Percentiles rank a stretch among this genome's conserved stretches.
These are phyloP conservation scores for Penicillium turbatum DNA, from an alignment of 495 filamentous ascomycete genomes.

Conservation along the genomic window DNA sequence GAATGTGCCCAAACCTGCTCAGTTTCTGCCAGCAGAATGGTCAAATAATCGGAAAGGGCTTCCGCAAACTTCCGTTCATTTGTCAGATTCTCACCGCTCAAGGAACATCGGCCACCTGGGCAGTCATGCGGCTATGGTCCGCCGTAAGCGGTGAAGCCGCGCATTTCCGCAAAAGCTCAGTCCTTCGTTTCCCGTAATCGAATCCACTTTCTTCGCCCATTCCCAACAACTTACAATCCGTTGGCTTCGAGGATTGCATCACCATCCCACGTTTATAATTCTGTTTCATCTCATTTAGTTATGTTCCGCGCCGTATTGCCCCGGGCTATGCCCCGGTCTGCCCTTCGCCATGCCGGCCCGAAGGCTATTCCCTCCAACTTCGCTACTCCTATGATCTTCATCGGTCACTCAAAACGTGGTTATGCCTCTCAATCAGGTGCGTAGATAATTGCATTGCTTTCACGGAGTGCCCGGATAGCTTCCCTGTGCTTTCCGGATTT, in stretches of 20 bases:
- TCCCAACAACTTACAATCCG: slow-evolving; percentile 25
- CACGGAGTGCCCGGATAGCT: background rate
- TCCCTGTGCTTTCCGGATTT: slow-evolving; percentile 18
- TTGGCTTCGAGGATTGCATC: slow-evolving; percentile 27
- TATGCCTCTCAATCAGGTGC: slow-evolving; percentile 81
- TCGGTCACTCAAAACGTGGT: slow-evolving; percentile 59
- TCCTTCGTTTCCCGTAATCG: slow-evolving; percentile 31
- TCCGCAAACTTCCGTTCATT: background rate
- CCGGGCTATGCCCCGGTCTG: slow-evolving; percentile 61
- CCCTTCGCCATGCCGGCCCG: slow-evolving; percentile 46
- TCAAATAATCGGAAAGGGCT: background rate
- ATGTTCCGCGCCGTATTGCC: slow-evolving; percentile 76
- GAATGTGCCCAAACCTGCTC: background rate
- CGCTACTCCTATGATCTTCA: slow-evolving; percentile 50
- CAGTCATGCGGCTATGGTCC: background rate
- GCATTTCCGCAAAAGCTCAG: slow-evolving; percentile 30
- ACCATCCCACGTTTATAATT: slow-evolving; percentile 16
- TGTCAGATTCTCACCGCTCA: background rate
- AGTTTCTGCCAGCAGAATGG: background rate
- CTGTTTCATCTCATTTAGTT: slow-evolving; percentile 30
- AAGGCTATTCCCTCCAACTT: slow-evolving; percentile 49
- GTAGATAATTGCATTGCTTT: slow-evolving; percentile 18
- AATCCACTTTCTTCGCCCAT: slow-evolving; percentile 21
- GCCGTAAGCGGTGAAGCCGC: slow-evolving; percentile 14
- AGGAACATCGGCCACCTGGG: background rate